Conservation (phyloP, 768 basidiomycete species). For the Tricholoma flavovirens region DNA sequence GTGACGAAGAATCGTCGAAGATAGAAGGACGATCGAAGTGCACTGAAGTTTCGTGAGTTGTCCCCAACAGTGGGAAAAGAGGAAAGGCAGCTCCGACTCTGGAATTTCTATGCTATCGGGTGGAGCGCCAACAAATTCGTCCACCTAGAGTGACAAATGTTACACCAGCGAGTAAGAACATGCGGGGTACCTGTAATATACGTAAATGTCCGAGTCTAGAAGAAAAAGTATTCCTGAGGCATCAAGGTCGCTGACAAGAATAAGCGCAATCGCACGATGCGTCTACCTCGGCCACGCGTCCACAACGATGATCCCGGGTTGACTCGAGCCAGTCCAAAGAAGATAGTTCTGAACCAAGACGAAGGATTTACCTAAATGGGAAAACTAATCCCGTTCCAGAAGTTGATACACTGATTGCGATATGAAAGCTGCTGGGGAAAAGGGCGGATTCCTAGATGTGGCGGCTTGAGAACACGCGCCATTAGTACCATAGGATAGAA, state of each 20-base stretch:
- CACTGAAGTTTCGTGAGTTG: neutral
- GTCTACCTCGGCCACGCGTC: neutral
- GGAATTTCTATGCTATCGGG: neutral
- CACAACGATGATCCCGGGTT: neutral
- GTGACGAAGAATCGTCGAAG: no score
- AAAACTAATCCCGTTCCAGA: neutral
- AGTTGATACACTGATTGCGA: neutral
- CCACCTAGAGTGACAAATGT: no score
- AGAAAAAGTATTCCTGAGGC: neutral
- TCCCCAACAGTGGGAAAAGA: neutral
- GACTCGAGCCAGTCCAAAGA: neutral
- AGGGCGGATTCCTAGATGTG: neutral
- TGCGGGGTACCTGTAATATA: neutral
- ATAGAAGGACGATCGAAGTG: neutral
- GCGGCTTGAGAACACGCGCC: no score
- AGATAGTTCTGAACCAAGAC: neutral
- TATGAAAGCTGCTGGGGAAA: neutral
- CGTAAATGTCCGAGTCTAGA: neutral
- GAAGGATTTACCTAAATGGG: neutral
- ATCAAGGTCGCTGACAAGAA: neutral
- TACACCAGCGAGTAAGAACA: no score
- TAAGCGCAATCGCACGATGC: neutral
- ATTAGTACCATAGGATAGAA: no score
- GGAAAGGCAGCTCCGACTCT: neutral
- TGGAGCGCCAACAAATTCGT: no score